Evolutionary conservation across 495 filamentous ascomycete species (phyloP).

Genomic region (Oidiodendron maius): DNA sequence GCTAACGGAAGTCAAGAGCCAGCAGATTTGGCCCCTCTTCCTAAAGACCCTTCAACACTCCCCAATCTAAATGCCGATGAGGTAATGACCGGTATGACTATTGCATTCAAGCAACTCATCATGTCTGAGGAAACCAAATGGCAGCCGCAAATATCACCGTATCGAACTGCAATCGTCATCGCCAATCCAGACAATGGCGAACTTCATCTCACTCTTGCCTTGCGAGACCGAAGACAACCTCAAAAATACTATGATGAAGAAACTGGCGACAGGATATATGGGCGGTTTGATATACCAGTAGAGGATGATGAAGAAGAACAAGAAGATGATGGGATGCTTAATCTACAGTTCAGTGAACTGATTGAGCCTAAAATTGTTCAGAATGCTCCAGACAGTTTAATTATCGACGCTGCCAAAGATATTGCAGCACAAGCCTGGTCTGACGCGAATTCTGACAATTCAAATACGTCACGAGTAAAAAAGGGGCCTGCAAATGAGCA

Average conservation of each 20-base stretch:
- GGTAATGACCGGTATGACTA: conserved; percentile 55
- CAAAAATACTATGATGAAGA: conserved; percentile 44
- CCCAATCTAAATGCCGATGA: conserved; percentile 46
- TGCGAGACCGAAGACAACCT: conserved; percentile 53
- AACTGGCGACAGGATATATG: conserved; percentile 53
- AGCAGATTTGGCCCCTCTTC: conserved; percentile 63
- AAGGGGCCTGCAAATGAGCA: conserved; percentile 17
- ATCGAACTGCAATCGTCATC: conserved; percentile 59
- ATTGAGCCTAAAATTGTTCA: conserved; percentile 55
- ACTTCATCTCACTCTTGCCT: conserved; percentile 60
- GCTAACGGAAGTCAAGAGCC: conserved; percentile 27
- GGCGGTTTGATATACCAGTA: conserved; percentile 63
- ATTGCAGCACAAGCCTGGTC: neutral
- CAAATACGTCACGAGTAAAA: neutral
- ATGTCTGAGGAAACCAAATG: conserved; percentile 71
- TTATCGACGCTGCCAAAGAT: conserved; percentile 9
- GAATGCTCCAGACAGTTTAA: conserved; percentile 23
- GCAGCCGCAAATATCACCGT: conserved; percentile 65
- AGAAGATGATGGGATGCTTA: conserved; percentile 47
- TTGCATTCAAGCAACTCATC: conserved; percentile 74
- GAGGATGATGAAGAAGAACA: conserved; percentile 43
- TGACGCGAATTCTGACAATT: neutral
- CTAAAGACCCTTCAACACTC: conserved; percentile 52
- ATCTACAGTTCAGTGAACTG: conserved; percentile 49
- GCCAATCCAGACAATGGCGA: conserved; percentile 36